Conservation (phyloP, 306 rosid species). For the Fragaria vesca region DNA sequence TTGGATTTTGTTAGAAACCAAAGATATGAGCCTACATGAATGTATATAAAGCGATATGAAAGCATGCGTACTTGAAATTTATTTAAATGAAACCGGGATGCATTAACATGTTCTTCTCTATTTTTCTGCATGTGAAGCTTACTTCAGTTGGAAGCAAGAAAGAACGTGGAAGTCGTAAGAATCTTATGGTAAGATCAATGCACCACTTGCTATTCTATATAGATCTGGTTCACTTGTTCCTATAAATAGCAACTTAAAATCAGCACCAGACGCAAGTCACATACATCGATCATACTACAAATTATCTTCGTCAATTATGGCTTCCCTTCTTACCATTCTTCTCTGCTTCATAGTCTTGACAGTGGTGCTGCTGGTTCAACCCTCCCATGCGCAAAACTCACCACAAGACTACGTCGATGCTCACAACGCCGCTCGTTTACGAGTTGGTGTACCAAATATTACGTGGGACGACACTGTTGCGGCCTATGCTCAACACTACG, state of each 20-base stretch:
- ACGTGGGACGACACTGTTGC: slow-evolving; percentile 25
- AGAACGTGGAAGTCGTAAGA: neutral
- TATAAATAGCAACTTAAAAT: neutral
- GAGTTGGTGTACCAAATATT: slow-evolving; percentile 7
- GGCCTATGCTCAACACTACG: slow-evolving; percentile 31
- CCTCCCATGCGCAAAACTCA: slow-evolving; percentile 37
- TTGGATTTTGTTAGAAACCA: no score
- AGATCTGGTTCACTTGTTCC: neutral
- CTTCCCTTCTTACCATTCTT: neutral
- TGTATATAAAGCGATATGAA: neutral
- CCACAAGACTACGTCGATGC: slow-evolving; percentile 35
- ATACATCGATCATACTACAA: neutral
- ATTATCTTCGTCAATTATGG: neutral
- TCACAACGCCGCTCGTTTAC: slow-evolving; percentile 29
- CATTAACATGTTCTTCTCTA: neutral
- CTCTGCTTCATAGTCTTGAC: neutral
- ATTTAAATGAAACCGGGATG: neutral
- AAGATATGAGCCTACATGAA: neutral
- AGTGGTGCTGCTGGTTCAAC: neutral
- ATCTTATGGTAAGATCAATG: neutral
- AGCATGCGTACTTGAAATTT: neutral
- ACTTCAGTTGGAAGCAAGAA: neutral
- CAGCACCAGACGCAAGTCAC: no score
- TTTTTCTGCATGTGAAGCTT: neutral
- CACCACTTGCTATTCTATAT: neutral